Conservation (phyloP, 371 early-diverging fungal species). For the Mortierella sp. region DNA sequence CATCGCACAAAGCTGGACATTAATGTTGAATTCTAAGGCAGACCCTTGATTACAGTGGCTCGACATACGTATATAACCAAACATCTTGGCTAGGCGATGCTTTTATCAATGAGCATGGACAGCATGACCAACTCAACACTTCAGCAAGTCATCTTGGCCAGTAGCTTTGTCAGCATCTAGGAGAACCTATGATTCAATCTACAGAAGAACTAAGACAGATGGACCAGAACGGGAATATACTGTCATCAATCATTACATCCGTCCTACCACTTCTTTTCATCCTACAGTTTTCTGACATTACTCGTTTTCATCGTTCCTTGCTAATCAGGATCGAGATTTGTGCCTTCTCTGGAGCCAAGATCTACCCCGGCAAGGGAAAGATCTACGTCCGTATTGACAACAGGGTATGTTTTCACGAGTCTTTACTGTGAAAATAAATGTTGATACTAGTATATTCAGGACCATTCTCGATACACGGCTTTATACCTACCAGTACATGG, state of each 20-base stretch:
- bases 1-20: not conserved
- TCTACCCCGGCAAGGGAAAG: conserved; percentile 98
- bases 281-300: conserved; percentile 17
- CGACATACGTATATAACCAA: not conserved
- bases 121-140: not conserved
- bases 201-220: not conserved
- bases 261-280: not conserved
- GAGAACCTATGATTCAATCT: not conserved
- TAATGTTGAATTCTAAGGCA: conserved; percentile 6
- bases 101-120: not conserved
- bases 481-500: not conserved
- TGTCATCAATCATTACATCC: not conserved
- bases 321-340: conserved; percentile 88
- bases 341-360: conserved; percentile 97
- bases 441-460: not conserved
- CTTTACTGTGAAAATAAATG: not conserved
- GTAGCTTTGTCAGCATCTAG: not conserved
- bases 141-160: not conserved
- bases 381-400: conserved; percentile 92
- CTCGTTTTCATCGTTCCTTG: not conserved
- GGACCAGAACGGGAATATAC: not conserved
- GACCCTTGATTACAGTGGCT: conserved; percentile 3
- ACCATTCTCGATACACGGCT: not conserved
- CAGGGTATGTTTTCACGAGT: conserved; percentile 65
- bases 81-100: not conserved